Percentiles rank a stretch among this genome's conserved stretches.
Evolutionary conservation across 176 grass and related monocot genomes (phyloP).

Genomic region (Thalia dealbata): DNA sequence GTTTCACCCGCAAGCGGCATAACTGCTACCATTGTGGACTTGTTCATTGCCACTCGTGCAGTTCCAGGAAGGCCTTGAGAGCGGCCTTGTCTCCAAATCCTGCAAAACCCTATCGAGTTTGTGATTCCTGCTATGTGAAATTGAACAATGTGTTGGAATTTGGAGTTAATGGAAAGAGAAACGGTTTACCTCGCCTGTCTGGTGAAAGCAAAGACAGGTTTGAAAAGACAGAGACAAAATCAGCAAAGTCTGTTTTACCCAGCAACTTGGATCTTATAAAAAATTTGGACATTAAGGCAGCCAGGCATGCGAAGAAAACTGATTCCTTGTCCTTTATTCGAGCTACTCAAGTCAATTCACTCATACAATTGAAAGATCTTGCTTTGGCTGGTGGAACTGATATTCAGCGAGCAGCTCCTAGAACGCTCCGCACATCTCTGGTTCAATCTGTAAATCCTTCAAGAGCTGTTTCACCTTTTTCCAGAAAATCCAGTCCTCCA

Average conservation of each 20-base stretch:
- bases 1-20: slow-evolving; percentile 91
- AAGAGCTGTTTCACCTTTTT: slow-evolving; percentile 92
- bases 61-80: slow-evolving; percentile 62
- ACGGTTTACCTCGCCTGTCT: slow-evolving; percentile 34
- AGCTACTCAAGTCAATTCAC: slow-evolving; percentile 54
- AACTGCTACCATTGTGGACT: slow-evolving; percentile 89
- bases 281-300: slow-evolving; percentile 70
- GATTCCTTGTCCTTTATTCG: slow-evolving; percentile 57
- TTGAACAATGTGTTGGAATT: slow-evolving; percentile 57
- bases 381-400: slow-evolving; percentile 55
- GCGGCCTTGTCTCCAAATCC: slow-evolving; percentile 81
- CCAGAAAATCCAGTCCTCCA: slow-evolving; percentile 70
- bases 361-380: slow-evolving; percentile 75
- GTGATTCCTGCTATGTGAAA: slow-evolving; percentile 84
- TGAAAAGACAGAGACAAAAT: slow-evolving; percentile 41
- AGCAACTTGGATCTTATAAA: slow-evolving; percentile 92
- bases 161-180: slow-evolving; percentile 51
- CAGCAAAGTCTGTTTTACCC: slow-evolving; percentile 42
- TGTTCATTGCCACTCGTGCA: slow-evolving; percentile 82
- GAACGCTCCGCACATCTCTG: slow-evolving; percentile 37
- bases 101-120: slow-evolving; percentile 86
- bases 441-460: slow-evolving; percentile 68
- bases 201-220: slow-evolving; percentile 49
- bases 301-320: slow-evolving; percentile 59
- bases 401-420: slow-evolving; percentile 54